Percentiles rank a stretch among this genome's conserved stretches.
phyloP scores from a whole-genome alignment of 495 filamentous ascomycete genomes.

The Endocarpon pusillum region DNA sequence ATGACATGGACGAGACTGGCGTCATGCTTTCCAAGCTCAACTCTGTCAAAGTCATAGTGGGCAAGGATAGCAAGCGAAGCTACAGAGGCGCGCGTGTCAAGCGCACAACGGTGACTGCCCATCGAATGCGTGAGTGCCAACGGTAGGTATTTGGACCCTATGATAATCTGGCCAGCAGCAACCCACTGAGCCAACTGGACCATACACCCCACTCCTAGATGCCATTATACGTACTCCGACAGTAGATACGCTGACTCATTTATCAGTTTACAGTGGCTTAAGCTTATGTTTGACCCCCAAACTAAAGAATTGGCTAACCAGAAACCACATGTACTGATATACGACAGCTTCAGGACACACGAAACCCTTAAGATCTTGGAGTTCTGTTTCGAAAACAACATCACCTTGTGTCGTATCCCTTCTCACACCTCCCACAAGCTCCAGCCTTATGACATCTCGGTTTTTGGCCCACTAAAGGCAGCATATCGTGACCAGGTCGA shows the following conservation, averaged over 20 bases:
- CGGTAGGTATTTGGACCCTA: constrained; percentile 9
- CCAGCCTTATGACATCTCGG: constrained; percentile 11
- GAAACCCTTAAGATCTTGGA: constrained; percentile 11
- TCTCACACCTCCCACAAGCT: constrained; percentile 16
- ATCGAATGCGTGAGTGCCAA: constrained; percentile 18
- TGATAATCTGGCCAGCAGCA: constrained; percentile 14
- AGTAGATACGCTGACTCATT: constrained; percentile 8
- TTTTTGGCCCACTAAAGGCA: constrained; percentile 6
- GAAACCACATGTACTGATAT: constrained; percentile 9
- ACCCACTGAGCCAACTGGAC: constrained; percentile 12
- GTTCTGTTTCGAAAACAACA: constrained; percentile 13
- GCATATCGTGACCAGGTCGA: no score
- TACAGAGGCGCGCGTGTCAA: constrained; percentile 14
- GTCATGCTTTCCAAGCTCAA: constrained; percentile 17
- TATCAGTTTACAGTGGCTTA: constrained; percentile 15
- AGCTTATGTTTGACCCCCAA: constrained; percentile 10
- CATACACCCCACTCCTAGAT: constrained; percentile 9
- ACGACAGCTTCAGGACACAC: constrained; percentile 13
- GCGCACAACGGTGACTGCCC: constrained; percentile 14
- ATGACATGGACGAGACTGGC: constrained; percentile 18
- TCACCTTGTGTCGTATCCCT: constrained; percentile 10
- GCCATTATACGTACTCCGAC: constrained; percentile 10
- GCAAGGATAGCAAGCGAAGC: constrained; percentile 15
- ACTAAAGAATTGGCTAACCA: constrained; percentile 9
- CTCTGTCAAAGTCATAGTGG: constrained; percentile 19